Percentiles rank a stretch among this genome's conserved stretches.
phyloP scores from a whole-genome alignment of 2,329 filamentous ascomycete species.

The Fusarium sp. region DNA sequence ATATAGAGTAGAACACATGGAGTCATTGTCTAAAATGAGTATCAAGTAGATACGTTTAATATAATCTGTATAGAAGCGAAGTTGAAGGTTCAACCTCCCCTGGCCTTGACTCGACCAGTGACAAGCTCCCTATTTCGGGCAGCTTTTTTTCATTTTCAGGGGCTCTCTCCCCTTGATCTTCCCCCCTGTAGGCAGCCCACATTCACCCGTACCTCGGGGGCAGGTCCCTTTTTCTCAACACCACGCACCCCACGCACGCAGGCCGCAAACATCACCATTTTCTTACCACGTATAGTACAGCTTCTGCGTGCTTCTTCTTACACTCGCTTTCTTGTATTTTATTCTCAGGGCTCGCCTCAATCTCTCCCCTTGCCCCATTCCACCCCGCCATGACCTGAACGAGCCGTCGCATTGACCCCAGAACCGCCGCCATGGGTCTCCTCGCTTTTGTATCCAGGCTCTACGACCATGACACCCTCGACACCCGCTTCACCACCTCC shows the following conservation, averaged over 20 bases:
- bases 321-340: slow-evolving; percentile 5
- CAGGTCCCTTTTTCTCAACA: slow-evolving; percentile 40
- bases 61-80: no score
- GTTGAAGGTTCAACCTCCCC: neutral
- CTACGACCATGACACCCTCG: slow-evolving; percentile 71
- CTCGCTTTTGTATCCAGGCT: slow-evolving; percentile 59
- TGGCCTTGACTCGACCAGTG: slow-evolving; percentile 18
- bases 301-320: slow-evolving; percentile 15
- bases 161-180: slow-evolving; percentile 24
- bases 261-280: slow-evolving; percentile 20
- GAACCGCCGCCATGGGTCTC: slow-evolving; percentile 52
- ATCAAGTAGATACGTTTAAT: no score
- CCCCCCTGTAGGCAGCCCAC: slow-evolving; percentile 33
- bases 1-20: no score
- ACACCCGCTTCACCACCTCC: slow-evolving; percentile 72
- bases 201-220: slow-evolving; percentile 27
- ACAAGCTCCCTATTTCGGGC: slow-evolving; percentile 32
- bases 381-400: slow-evolving; percentile 40
- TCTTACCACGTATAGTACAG: slow-evolving; percentile 33
- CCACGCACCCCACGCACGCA: neutral
- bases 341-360: neutral
- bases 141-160: slow-evolving; percentile 27
- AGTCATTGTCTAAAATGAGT: no score
- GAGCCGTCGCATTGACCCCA: slow-evolving; percentile 11
- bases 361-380: neutral